Base-by-base conservation (phyloP, 306 rosid genomes). In the Oemleria cerasiformis region DNA sequence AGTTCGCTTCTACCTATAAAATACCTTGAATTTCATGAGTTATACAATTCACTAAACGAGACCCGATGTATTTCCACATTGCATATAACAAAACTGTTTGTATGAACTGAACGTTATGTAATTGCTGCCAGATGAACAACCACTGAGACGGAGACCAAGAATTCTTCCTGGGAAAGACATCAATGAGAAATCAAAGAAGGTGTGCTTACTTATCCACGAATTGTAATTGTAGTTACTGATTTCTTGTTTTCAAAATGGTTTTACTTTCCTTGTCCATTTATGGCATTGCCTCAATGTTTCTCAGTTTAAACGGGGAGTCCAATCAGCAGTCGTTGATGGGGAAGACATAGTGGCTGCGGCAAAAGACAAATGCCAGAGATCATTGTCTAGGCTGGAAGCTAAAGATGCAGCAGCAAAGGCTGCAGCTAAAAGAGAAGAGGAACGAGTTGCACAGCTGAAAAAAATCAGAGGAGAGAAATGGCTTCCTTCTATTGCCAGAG, bases 131-230 rank as follows among this genome's bases (percentile, higher is more conserved):
- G 98, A 87, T 64, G 92, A 87, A 76, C 88, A 82, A 64, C 60
- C 64, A 23, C 92, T 83, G 40, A 89, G 72, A 79, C 85, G 70
- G 82, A 86, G 88, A 70, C 97, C 97, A 0, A 87, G 77, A 81
- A 71, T 94, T 75, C 89, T 88, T 72, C 98, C 97, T 0, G 97
- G 95, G 71, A 74, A 75, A 71, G 94, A 85, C 58, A 82, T 87
- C 63, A 75, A 89, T 74, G 91, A 91, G 85, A 94, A 88, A 83
- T 94, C 98, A 67, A 94, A 86, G 79, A 87, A 88, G 98, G 98
- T 94, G 12, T 53, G 69, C 19, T 62, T n/a, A 19, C 67, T 61
- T 36, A 17, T 73, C n/a, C 30, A 16, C 61, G 48, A 19, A 38
- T 48, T 59, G 38, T 44, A 44, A 12, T 65, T 65, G 55, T 55